Percentiles rank a stretch among this genome's conserved stretches.
These are phyloP conservation scores for Rhizophora apiculata DNA, from an alignment of 345 rosid species.

Conservation along the genomic window DNA sequence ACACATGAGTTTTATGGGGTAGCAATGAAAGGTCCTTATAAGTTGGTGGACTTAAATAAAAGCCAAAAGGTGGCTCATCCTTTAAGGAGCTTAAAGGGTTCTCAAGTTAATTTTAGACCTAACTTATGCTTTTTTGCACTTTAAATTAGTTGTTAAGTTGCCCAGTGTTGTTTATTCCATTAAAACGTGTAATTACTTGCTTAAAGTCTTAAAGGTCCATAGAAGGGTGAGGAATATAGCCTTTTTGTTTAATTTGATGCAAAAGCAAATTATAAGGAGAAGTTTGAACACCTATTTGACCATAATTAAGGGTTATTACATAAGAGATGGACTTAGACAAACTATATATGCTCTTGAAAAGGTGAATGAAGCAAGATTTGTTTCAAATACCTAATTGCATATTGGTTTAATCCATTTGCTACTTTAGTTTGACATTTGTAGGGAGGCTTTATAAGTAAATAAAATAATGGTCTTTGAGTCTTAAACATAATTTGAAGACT, in stretches of 20 bases:
- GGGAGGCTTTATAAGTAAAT: constrained; percentile 66
- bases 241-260: constrained; percentile 73
- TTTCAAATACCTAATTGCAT: constrained; percentile 70
- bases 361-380: constrained; percentile 64
- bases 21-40: constrained; percentile 33
- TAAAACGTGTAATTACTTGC: constrained; percentile 74
- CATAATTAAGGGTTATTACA: constrained; percentile 51
- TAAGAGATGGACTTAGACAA: constrained; percentile 65
- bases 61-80: constrained; percentile 31
- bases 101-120: constrained; percentile 54
- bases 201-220: constrained; percentile 62
- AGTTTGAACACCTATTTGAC: constrained; percentile 54
- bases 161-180: constrained; percentile 53
- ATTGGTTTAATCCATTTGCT: constrained; percentile 76
- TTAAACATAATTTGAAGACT: constrained; percentile 90
- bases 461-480: constrained; percentile 66
- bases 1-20: constrained; percentile 32
- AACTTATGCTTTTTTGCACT: constrained; percentile 54
- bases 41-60: constrained; percentile 27
- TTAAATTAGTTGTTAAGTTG: constrained; percentile 50
- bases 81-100: constrained; percentile 48
- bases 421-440: constrained; percentile 56
- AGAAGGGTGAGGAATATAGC: constrained; percentile 63
- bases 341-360: constrained; percentile 50
- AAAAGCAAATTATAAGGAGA: constrained; percentile 65